Evolutionary conservation across 2,329 filamentous ascomycete genomes (phyloP).

Genomic region (Clathrospora elynae): DNA sequence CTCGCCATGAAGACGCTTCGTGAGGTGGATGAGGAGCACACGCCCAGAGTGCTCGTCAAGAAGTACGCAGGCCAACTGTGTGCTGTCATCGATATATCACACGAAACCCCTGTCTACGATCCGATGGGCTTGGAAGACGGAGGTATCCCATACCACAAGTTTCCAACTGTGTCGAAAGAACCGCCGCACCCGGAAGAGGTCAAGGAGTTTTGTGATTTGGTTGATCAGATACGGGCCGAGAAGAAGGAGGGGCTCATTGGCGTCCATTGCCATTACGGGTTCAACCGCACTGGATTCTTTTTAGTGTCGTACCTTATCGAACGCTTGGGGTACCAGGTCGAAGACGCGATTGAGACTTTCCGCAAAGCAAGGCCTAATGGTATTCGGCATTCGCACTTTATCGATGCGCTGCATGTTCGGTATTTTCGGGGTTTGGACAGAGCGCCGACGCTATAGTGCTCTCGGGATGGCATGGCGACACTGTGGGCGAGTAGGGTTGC

Average conservation of each 20-base stretch:
- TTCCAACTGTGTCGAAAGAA: conserved; percentile 89
- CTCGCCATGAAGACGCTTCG: conserved; percentile 91
- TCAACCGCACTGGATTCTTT: conserved; percentile 92
- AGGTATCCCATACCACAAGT: conserved; percentile 69
- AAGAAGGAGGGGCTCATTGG: conserved; percentile 61
- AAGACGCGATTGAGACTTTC: conserved; percentile 81
- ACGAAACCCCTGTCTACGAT: conserved; percentile 89
- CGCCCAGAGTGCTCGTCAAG: conserved; percentile 71
- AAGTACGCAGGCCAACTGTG: conserved; percentile 70
- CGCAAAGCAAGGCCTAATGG: conserved; percentile 74
- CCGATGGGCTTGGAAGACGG: conserved; percentile 58
- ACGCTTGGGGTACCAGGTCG: conserved; percentile 70
- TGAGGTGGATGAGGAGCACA: conserved; percentile 84
- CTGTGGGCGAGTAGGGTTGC: too few species aligned
- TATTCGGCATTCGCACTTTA: conserved; percentile 87
- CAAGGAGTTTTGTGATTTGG: conserved; percentile 62
- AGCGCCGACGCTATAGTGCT: conserved; percentile 35
- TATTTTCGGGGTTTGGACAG: conserved; percentile 63
- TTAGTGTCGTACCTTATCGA: conserved; percentile 91
- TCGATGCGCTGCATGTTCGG: conserved; percentile 79
- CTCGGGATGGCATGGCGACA: not conserved
- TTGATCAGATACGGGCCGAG: conserved; percentile 54
- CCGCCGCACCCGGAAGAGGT: conserved; percentile 72
- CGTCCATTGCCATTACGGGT: conserved; percentile 95
- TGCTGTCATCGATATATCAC: conserved; percentile 87